Conservation (phyloP, 163 green algal species). For the Volvox carteri region DNA sequence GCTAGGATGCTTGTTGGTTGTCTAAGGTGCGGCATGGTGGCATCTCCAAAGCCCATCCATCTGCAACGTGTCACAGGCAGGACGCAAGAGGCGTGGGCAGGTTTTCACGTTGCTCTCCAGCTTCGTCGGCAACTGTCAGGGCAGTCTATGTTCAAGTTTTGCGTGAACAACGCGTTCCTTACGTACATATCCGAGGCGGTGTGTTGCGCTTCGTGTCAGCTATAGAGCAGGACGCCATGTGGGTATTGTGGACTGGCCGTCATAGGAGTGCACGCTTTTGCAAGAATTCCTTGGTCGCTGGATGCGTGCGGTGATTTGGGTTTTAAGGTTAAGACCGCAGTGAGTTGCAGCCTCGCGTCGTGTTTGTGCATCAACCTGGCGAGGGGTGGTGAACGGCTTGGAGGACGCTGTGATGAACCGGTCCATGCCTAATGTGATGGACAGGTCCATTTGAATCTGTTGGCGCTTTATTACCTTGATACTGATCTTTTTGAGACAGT, state of each 20-base stretch:
- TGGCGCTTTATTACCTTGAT: no score
- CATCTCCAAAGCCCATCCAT: background rate
- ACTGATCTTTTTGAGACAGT: background rate
- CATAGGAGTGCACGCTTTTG: background rate
- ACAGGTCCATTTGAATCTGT: no score
- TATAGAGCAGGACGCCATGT: background rate
- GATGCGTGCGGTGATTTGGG: background rate
- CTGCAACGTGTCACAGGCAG: background rate
- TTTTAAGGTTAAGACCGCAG: background rate
- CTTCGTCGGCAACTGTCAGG: background rate
- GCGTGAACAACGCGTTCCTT: conserved; percentile 30
- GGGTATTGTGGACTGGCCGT: background rate
- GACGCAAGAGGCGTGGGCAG: conserved; percentile 8
- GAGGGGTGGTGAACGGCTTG: background rate
- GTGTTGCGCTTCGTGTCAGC: background rate
- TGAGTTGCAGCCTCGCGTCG: background rate
- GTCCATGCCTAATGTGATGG: no score
- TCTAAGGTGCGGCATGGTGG: background rate
- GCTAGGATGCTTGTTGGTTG: conserved; percentile 2
- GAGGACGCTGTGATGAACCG: no score
- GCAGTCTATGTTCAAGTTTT: background rate
- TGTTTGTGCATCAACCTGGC: background rate
- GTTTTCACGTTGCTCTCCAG: conserved; percentile 20
- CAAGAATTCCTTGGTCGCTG: background rate
- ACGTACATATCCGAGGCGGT: conserved; percentile 27